Percentiles rank a stretch among this genome's conserved stretches.
Evolutionary conservation across 768 basidiomycete genomes (phyloP).

Genomic region (Russula emetica): DNA sequence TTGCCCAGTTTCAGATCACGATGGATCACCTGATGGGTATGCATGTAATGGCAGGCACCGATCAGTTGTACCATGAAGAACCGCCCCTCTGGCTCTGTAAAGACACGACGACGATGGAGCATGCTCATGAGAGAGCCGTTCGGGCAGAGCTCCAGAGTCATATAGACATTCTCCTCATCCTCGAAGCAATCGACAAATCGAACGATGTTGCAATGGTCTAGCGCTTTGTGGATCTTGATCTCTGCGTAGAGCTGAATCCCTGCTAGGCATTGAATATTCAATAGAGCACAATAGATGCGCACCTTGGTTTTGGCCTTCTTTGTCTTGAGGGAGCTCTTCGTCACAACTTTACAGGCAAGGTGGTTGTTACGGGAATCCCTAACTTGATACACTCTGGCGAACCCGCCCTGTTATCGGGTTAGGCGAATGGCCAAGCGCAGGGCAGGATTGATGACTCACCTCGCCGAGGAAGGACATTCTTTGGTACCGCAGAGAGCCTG

Average conservation of each 20-base stretch:
- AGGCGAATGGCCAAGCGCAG: not conserved
- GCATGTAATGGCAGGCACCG: slow-evolving; percentile 97
- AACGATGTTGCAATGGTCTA: slow-evolving; percentile 91
- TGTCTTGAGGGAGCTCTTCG: slow-evolving; percentile 85
- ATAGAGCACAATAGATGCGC: slow-evolving; percentile 20
- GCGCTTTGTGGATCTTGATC: slow-evolving; percentile 93
- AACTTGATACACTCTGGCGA: slow-evolving; percentile 96
- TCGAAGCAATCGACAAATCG: slow-evolving; percentile 92
- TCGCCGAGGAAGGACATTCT: slow-evolving; percentile 86
- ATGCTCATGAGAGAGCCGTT: slow-evolving; percentile 90
- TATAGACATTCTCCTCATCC: slow-evolving; percentile 93
- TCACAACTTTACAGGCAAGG: slow-evolving; percentile 90
- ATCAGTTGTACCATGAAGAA: slow-evolving; percentile 93
- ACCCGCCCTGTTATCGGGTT: slow-evolving; percentile 62
- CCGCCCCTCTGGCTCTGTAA: slow-evolving; percentile 88
- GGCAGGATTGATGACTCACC: slow-evolving; percentile 45
- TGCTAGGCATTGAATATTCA: not conserved
- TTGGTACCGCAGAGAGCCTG: slow-evolving; percentile 51
- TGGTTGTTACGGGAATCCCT: slow-evolving; percentile 60
- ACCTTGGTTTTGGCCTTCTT: slow-evolving; percentile 98
- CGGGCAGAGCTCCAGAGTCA: slow-evolving; percentile 90
- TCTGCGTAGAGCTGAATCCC: slow-evolving; percentile 83
- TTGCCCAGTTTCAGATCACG: slow-evolving; percentile 97
- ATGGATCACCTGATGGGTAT: slow-evolving; percentile 93
- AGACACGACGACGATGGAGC: slow-evolving; percentile 78